A percentile compares a stretch with the other conserved stretches of the same genome.
Conservation (phyloP, 257 asterid genomes). For the Nicotiana otophora region DNA sequence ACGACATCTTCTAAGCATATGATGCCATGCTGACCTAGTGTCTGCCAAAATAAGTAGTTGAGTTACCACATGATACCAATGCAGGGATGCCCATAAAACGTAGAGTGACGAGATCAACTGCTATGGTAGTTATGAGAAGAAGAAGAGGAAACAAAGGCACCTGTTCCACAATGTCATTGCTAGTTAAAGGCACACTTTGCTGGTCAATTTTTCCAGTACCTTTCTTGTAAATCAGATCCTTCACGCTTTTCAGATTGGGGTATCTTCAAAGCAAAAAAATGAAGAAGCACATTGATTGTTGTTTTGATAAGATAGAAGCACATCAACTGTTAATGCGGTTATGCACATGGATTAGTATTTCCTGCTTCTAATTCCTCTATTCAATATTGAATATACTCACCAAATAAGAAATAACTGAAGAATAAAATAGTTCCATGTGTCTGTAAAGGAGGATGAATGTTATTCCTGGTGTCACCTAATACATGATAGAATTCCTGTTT, state of each 20-base stretch:
- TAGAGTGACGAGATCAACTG: not conserved
- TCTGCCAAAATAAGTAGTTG: constrained; percentile 34
- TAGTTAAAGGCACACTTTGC: constrained; percentile 68
- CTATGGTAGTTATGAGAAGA: not conserved
- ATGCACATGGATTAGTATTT: too few species aligned
- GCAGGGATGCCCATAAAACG: not conserved
- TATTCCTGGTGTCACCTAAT: not conserved
- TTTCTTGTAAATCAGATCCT: constrained; percentile 86
- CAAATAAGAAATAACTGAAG: not conserved
- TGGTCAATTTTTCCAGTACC: constrained; percentile 55
- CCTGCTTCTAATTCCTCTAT: not conserved
- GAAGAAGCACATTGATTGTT: not conserved
- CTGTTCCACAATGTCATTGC: constrained; percentile 80
- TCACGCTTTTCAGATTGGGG: constrained; percentile 77
- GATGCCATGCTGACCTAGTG: constrained; percentile 57
- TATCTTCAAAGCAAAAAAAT: constrained; percentile 33
- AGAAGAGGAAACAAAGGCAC: constrained; percentile 22
- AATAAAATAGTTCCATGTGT: not conserved
- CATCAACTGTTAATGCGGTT: too few species aligned
- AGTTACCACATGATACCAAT: not conserved
- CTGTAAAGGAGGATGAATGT: not conserved
- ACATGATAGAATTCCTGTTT: not conserved
- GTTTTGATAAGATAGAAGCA: too few species aligned
- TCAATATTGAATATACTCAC: not conserved
- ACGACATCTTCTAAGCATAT: constrained; percentile 84